Base-by-base conservation (phyloP, 164 flowering plant species). In the Euptelea pleiosperma region DNA sequence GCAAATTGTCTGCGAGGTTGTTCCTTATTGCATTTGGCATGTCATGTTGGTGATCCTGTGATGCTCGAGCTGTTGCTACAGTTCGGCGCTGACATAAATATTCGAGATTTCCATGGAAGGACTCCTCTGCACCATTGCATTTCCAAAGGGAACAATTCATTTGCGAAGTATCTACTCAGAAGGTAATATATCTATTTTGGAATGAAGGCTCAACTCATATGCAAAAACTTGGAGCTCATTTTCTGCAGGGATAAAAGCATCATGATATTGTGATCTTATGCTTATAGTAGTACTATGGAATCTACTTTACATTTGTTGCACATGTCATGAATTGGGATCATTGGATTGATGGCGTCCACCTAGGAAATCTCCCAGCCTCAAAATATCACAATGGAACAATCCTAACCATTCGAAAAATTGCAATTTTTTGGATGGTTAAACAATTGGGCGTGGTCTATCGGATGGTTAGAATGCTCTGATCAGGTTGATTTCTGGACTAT, bases 91-190 rank as follows among this genome's bases (percentile, higher is more conserved):
- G 77, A 89, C 55, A 72, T 82, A 63, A 89, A 93, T 73, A 58
- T 66, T 73, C 66, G 77, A 7, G 98, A 93, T 60, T 84, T 73
- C 65, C 87, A 84, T 71, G 96, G 97, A 63, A 78, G 94, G 64
- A 89, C 98, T 67, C 92, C 97, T 58, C 77, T 89, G 61, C 98
- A 87, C 69, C 92, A 82, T 64, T 93, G 98, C 73, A 79, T 93
- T 37, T 69, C 79, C 24, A 68, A 48, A 55, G 77, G 82, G 55
- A 79, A 83, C 69, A 79, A 82, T 55, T 4, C 61, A 43, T 65
- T 82, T 49, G 91, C 98, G 16, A 93, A 87, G 69, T 70, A 73
- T 77, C 69, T 93, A 41, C 89, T 89, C 41, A 77, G 81, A 80
- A 93, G 96, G 98, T 92, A 80, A 59, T 55, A 52, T 55, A 6